phyloP scores from a whole-genome alignment of 768 basidiomycete species.

The Dioszegia aurantiaca region DNA sequence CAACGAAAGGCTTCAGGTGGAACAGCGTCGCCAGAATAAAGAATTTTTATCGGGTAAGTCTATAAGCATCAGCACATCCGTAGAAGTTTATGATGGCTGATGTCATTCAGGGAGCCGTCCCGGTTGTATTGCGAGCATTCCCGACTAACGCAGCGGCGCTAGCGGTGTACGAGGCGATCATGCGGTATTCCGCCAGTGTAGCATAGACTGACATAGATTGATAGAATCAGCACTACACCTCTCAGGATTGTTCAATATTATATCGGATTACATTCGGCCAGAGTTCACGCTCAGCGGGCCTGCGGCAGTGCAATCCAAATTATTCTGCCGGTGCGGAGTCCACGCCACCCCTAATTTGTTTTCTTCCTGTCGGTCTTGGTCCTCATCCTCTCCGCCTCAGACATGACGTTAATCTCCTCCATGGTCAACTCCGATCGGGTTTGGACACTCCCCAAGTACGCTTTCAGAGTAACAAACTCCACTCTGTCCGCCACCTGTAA shows the following conservation, averaged over 20 bases:
- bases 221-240: too few relatives aligned
- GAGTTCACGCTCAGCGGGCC: too few relatives aligned
- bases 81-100: slow-evolving; percentile 13
- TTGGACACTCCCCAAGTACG: not conserved
- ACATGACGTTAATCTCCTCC: not conserved
- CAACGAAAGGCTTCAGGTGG: slow-evolving; percentile 29
- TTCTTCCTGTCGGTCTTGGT: too few relatives aligned
- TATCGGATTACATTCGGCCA: not conserved
- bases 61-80: too few relatives aligned
- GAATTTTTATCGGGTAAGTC: slow-evolving; percentile 50
- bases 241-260: not conserved
- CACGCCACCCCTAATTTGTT: too few relatives aligned
- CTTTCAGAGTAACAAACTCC: not conserved
- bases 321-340: too few relatives aligned
- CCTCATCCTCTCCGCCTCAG: not conserved
- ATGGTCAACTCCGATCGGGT: not conserved
- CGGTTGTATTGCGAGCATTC: slow-evolving; percentile 69
- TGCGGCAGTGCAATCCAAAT: too few relatives aligned
- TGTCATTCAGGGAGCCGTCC: slow-evolving; percentile 66
- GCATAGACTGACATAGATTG: not conserved
- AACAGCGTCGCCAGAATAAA: slow-evolving; percentile 36
- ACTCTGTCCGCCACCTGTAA: not conserved
- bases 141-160: slow-evolving; percentile 75
- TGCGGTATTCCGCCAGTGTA: slow-evolving; percentile 61
- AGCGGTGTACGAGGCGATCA: slow-evolving; percentile 73